Percentiles rank a stretch among this genome's conserved stretches.
phyloP scores from a whole-genome alignment of 768 basidiomycete species.

The Termitomyces sp. region DNA sequence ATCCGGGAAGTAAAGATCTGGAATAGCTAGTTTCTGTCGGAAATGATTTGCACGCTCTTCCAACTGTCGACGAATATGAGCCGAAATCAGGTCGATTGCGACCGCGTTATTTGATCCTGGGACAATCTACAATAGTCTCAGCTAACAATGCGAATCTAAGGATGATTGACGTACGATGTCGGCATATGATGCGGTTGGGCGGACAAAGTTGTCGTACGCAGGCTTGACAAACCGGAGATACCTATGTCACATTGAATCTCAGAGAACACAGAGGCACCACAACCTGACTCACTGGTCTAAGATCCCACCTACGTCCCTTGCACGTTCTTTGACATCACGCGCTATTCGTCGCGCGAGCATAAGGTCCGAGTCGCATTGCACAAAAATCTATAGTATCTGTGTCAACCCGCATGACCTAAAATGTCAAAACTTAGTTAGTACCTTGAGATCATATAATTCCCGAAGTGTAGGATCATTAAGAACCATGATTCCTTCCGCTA shows the following conservation, averaged over 20 bases:
- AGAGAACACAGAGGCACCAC: background rate
- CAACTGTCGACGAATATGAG: conserved; percentile 83
- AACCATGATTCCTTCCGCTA: conserved; percentile 90
- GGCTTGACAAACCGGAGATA: conserved; percentile 96
- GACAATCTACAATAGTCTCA: conserved; percentile 63
- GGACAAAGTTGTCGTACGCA: conserved; percentile 90
- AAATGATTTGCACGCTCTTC: conserved; percentile 73
- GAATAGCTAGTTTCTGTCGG: conserved; percentile 65
- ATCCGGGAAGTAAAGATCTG: conserved; percentile 32
- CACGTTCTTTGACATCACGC: conserved; percentile 85
- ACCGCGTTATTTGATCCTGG: conserved; percentile 87
- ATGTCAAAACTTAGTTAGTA: conserved; percentile 18
- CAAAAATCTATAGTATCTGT: conserved; percentile 55
- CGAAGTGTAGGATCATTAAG: conserved; percentile 76
- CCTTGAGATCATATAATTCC: conserved; percentile 89
- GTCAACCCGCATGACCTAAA: background rate
- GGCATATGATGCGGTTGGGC: conserved; percentile 79
- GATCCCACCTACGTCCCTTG: conserved; percentile 79
- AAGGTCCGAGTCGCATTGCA: conserved; percentile 91
- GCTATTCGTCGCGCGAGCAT: conserved; percentile 94
- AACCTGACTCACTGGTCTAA: conserved; percentile 68
- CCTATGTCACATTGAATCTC: conserved; percentile 29
- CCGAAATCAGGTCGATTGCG: conserved; percentile 90
- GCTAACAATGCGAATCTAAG: background rate
- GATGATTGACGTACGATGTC: conserved; percentile 62